Conservation (phyloP, 805 yeast species). For the Starmerella apis region DNA sequence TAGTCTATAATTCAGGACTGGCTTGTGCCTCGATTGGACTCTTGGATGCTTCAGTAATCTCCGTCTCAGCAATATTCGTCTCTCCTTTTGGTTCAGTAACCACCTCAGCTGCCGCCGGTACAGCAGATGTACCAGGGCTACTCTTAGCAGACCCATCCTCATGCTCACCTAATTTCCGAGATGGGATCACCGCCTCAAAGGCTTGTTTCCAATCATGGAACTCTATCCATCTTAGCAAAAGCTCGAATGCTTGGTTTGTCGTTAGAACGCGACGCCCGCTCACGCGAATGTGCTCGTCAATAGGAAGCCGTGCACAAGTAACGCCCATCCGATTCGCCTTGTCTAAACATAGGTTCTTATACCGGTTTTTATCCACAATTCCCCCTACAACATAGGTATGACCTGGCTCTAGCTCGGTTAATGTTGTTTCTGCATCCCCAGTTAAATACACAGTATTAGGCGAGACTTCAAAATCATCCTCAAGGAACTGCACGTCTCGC, state of each 20-base stretch:
- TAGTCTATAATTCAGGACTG: too few relatives aligned
- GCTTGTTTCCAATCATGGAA: constrained; percentile 73
- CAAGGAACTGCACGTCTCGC: constrained; percentile 50
- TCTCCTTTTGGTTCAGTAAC: too few relatives aligned
- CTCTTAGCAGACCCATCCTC: too few relatives aligned
- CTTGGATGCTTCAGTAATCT: too few relatives aligned
- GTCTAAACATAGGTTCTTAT: constrained; percentile 64
- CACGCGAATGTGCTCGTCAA: constrained; percentile 69
- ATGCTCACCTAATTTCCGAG: constrained; percentile 41
- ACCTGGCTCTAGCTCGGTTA: constrained; percentile 55
- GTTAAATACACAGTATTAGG: constrained; percentile 49
- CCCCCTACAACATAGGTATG: constrained; percentile 86
- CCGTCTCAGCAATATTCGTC: too few relatives aligned
- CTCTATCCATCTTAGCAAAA: constrained; percentile 72
- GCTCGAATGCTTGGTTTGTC: constrained; percentile 88
- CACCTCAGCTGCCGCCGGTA: too few relatives aligned
- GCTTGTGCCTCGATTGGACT: too few relatives aligned
- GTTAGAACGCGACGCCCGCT: constrained; percentile 85
- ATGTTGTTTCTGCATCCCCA: constrained; percentile 70
- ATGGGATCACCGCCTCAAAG: constrained; percentile 78
- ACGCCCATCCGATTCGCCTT: constrained; percentile 71
- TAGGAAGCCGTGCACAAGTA: constrained; percentile 69
- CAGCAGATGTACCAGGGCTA: too few relatives aligned
- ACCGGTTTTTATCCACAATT: constrained; percentile 88
- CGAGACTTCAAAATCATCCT: constrained; percentile 28